These are phyloP conservation scores for Lentinula detonsa DNA, from an alignment of 768 basidiomycete species.

Conservation along the genomic window DNA sequence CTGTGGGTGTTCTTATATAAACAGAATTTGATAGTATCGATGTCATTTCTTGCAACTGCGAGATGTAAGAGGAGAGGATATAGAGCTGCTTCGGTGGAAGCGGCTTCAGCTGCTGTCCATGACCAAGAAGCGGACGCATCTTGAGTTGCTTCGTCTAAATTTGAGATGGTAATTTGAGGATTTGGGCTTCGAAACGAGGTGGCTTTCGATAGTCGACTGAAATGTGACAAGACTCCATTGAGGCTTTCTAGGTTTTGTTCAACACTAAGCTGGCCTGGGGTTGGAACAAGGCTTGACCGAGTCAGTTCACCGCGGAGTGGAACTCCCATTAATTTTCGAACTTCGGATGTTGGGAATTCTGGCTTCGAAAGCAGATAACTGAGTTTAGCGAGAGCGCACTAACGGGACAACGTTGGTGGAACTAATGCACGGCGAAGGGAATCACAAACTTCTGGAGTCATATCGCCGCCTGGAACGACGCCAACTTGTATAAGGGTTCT, in stretches of 20 bases:
- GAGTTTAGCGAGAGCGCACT: conserved; percentile 90
- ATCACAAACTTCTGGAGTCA: conserved; percentile 83
- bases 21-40: conserved; percentile 57
- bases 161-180: conserved; percentile 22
- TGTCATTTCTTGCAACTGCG: conserved; percentile 67
- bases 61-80: conserved; percentile 77
- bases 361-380: conserved; percentile 86
- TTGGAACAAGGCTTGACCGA: conserved; percentile 33
- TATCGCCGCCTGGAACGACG: conserved; percentile 81
- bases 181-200: conserved; percentile 24
- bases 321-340: conserved; percentile 68
- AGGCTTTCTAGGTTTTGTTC: conserved; percentile 54
- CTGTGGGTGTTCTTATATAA: conserved; percentile 10
- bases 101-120: conserved; percentile 72
- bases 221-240: conserved; percentile 59
- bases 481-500: conserved; percentile 64
- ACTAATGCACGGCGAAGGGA: not conserved
- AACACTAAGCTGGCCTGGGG: conserved; percentile 37
- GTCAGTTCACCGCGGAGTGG: conserved; percentile 91
- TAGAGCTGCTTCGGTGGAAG: conserved; percentile 61
- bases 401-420: not conserved
- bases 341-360: conserved; percentile 59
- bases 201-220: conserved; percentile 54
- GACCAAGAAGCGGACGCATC: conserved; percentile 65
- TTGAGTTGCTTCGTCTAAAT: conserved; percentile 30